These are phyloP conservation scores for Cyclotella kingstonii DNA, from an alignment of 108 stramenopile species.

Conservation along the genomic window DNA sequence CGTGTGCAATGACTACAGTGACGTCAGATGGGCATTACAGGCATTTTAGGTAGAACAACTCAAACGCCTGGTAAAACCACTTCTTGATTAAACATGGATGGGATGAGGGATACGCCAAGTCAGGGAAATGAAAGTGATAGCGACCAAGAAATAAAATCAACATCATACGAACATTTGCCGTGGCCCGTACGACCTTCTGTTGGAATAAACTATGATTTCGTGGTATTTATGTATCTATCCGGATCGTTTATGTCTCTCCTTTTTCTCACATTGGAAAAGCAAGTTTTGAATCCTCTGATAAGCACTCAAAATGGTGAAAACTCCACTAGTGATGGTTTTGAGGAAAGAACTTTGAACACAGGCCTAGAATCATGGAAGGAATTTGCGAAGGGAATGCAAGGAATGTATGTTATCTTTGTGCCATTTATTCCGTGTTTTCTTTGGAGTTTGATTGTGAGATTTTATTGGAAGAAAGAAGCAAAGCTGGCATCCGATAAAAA, in stretches of 20 bases:
- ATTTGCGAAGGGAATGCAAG: conserved; percentile 38
- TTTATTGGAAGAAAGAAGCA: conserved; percentile 40
- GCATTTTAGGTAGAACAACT: too few relatives aligned
- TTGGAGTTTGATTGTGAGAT: conserved; percentile 38
- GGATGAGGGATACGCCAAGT: too few relatives aligned
- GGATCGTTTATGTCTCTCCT: conserved; percentile 26
- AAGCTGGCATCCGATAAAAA: conserved; percentile 11
- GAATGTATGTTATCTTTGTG: conserved; percentile 41
- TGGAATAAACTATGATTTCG: conserved; percentile 42
- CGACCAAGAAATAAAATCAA: background rate
- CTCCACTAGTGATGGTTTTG: background rate
- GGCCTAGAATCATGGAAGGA: conserved; percentile 37
- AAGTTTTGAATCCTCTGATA: conserved; percentile 24
- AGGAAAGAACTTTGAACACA: background rate
- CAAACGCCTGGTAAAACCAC: too few relatives aligned
- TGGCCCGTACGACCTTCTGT: conserved; percentile 38
- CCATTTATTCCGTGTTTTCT: conserved; percentile 38
- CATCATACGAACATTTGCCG: conserved; percentile 21
- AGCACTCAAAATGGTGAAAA: background rate
- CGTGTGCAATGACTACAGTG: too few relatives aligned
- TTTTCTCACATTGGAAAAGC: conserved; percentile 33
- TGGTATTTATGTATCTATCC: conserved; percentile 24
- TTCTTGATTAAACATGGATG: too few relatives aligned
- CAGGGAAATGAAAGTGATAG: background rate
- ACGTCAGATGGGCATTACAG: too few relatives aligned